Evolutionary conservation across 331 rosid genomes (phyloP), one percentile per base, ranked within the genome.

Genomic region (Erythrophleum ivorense): DNA sequence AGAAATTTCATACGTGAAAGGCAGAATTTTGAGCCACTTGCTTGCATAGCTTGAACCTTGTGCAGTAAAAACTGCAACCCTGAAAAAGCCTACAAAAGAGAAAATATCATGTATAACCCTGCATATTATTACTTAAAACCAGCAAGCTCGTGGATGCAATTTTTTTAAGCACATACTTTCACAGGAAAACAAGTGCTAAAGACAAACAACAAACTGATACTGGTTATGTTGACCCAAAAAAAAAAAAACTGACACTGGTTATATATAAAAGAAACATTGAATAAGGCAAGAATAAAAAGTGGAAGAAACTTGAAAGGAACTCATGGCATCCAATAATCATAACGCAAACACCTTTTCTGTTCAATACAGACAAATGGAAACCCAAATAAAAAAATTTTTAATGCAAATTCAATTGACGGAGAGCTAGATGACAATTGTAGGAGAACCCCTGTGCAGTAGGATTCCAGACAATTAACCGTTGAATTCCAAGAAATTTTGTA

Each of bases 21-120:
- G 34, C 87, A 63, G 70, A 90, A 81, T 59, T 92, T 91, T 78
- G 92, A 86, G 69, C 94, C 97, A 77, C 79, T 84, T 90, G 90
- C 99, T 81, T 90, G 91, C 81, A 91, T 85, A 43, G 70, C 77
- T 64, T 82, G 91, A 54, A 72, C 87, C 83, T 82, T 88, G 86
- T 87, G 91, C 50, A 91, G 76, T 43, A 95, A 88, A 84, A 92
- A 87, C 77, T 93, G 98, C 89, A 95, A 84, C 83, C 98, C 98
- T 63, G 97, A 91, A 78, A 95, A 91, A 18, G 88, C 91, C 98
- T 95, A 34, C 71, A 80, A 62, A 79, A 81, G 74, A 82, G 57
- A 86, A 53, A 77, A 38, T 1, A 52, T 18, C 11, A 63, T 29
- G 15, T 9, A 49, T 21, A 18, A 52, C 52, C 81, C 13, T 18